Percentiles rank a stretch among this genome's conserved stretches.
phyloP scores from a whole-genome alignment of 2,329 filamentous ascomycete genomes.

The Penicillium paneum region DNA sequence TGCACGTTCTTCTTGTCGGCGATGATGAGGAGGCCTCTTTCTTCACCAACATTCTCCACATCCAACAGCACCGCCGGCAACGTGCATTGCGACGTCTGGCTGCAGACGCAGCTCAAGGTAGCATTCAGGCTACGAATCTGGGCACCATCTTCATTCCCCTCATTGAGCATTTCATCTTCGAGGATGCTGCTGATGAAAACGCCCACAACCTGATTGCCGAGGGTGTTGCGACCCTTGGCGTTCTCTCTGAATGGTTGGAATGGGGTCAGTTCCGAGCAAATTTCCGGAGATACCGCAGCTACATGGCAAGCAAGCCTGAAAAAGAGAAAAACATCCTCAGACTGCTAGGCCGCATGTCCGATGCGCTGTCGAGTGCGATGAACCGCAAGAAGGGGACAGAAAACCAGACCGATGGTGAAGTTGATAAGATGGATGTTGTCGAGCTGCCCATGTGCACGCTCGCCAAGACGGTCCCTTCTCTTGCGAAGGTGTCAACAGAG shows the following conservation, averaged over 20 bases:
- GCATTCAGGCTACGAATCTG: conserved; percentile 72
- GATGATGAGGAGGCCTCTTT: conserved; percentile 80
- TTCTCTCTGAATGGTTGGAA: conserved; percentile 71
- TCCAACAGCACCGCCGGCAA: conserved; percentile 80
- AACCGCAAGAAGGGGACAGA: conserved; percentile 25
- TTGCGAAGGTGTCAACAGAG: conserved; percentile 67
- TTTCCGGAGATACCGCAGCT: conserved; percentile 77
- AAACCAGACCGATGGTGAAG: conserved; percentile 20
- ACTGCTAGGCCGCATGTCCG: conserved; percentile 75
- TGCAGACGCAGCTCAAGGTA: conserved; percentile 60
- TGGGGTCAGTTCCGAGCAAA: conserved; percentile 89
- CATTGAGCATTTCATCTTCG: conserved; percentile 90
- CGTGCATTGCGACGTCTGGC: conserved; percentile 78
- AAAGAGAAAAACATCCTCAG: conserved; percentile 82
- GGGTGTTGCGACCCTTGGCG: conserved; percentile 74
- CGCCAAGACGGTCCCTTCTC: conserved; percentile 62
- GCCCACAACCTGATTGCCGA: conserved; percentile 83
- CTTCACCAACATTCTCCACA: conserved; percentile 88
- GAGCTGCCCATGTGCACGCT: conserved; percentile 47
- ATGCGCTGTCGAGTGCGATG: conserved; percentile 64
- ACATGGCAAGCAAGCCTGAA: conserved; percentile 75
- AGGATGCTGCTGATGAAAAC: conserved; percentile 70
- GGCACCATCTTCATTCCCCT: conserved; percentile 86
- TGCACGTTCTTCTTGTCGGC: conserved; percentile 65
- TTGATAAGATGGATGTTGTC: conserved; percentile 29